A percentile compares a stretch with the other conserved stretches of the same genome.
Evolutionary conservation across 1,139 yeast species (phyloP).

Genomic region (Suhomyces choctaworum): DNA sequence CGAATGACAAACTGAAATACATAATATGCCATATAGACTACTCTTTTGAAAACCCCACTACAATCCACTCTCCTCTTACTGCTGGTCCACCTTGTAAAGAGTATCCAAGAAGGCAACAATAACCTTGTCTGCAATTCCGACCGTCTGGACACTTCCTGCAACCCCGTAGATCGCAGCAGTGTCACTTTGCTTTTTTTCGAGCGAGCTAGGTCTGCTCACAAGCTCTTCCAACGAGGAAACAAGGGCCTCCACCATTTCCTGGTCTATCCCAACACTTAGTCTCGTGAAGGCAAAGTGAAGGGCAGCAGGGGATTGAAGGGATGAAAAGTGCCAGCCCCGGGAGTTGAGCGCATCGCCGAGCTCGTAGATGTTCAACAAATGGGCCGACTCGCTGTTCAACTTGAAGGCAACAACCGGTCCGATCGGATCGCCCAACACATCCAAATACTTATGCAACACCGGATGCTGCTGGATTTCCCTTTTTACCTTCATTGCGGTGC

Average conservation of each 20-base stretch:
- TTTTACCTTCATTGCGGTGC: slow-evolving; percentile 61
- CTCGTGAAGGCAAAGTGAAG: slow-evolving; percentile 85
- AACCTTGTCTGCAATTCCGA: slow-evolving; percentile 79
- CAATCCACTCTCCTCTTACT: not conserved
- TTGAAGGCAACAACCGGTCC: slow-evolving; percentile 80
- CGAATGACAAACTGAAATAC: too few species aligned
- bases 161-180: slow-evolving; percentile 93
- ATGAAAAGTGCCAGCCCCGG: slow-evolving; percentile 87
- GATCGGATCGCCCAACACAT: slow-evolving; percentile 80
- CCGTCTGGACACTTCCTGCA: slow-evolving; percentile 84
- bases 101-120: slow-evolving; percentile 81
- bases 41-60: too few species aligned
- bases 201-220: slow-evolving; percentile 27
- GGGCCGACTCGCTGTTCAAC: slow-evolving; percentile 32
- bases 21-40: too few species aligned
- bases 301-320: slow-evolving; percentile 88
- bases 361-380: slow-evolving; percentile 63
- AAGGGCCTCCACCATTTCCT: slow-evolving; percentile 60
- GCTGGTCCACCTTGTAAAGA: slow-evolving; percentile 51
- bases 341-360: slow-evolving; percentile 66
- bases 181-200: slow-evolving; percentile 44
- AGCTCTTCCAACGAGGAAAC: slow-evolving; percentile 48
- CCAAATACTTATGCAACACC: slow-evolving; percentile 42
- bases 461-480: slow-evolving; percentile 38
- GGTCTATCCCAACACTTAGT: slow-evolving; percentile 63